phyloP scores from a whole-genome alignment of 208 protist genomes.

The Strigomonas culicis region DNA sequence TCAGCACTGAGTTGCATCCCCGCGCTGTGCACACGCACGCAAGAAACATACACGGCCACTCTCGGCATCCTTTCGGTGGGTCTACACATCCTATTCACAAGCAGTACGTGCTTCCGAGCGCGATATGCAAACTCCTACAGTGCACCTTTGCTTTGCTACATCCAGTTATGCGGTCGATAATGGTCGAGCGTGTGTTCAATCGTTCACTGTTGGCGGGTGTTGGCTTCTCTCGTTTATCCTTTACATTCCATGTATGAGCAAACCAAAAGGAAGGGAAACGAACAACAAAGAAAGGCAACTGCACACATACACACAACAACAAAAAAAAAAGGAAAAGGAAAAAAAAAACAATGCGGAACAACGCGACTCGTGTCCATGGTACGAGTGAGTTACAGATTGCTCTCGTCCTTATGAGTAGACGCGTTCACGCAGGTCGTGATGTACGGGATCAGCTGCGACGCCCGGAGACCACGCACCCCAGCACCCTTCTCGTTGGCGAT shows the following conservation, averaged over 20 bases:
- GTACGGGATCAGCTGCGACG: constrained; percentile 54
- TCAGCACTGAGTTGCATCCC: no score
- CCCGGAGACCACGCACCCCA: constrained; percentile 57
- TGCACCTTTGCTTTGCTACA: no score
- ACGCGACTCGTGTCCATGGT: background rate
- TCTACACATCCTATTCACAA: no score
- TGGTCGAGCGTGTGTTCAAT: no score
- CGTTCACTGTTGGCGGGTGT: no score
- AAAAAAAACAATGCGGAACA: constrained; percentile 1
- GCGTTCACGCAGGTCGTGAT: constrained; percentile 52
- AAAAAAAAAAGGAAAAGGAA: background rate
- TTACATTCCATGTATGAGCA: background rate
- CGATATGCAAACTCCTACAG: no score
- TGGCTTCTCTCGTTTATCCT: background rate
- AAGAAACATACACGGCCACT: no score
- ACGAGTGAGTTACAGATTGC: background rate
- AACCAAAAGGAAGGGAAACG: constrained; percentile 5
- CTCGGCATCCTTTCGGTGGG: no score
- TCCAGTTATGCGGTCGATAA: no score
- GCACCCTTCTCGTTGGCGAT: constrained; percentile 14
- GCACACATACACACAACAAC: background rate
- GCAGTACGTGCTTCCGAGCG: no score
- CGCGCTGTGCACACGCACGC: no score
- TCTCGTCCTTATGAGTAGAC: background rate
- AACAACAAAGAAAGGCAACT: background rate